Conservation (phyloP, 1,284 basidiomycete genomes). For the Calocybe gambosa region DNA sequence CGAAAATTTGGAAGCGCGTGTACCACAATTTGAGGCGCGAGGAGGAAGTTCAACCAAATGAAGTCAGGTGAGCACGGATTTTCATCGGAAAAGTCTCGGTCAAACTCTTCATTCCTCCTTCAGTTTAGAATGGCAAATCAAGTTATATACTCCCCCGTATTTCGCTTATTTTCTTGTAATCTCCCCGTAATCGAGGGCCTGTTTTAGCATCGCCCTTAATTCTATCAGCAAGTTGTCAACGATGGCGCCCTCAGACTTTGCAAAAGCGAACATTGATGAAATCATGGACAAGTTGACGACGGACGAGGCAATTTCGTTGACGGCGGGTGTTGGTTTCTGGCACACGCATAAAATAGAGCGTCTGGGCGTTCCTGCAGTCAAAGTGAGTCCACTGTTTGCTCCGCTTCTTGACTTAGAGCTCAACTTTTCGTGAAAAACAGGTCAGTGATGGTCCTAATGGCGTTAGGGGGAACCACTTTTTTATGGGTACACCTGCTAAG, state of each 20-base stretch:
- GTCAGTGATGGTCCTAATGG: conserved; percentile 75
- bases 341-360: conserved; percentile 62
- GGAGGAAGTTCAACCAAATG: too few relatives aligned
- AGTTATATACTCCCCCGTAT: too few relatives aligned
- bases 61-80: too few relatives aligned
- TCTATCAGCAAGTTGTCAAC: conserved; percentile 3
- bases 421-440: too few relatives aligned
- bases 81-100: too few relatives aligned
- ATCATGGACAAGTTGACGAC: conserved; percentile 61
- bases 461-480: conserved; percentile 54
- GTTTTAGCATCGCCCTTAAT: too few relatives aligned
- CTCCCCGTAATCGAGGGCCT: too few relatives aligned
- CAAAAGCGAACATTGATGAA: conserved; percentile 52
- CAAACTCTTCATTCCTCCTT: too few relatives aligned
- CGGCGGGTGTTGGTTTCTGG: conserved; percentile 73
- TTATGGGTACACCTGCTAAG: conserved; percentile 60
- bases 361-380: conserved; percentile 65
- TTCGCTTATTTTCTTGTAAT: not conserved
- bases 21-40: too few relatives aligned
- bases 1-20: too few relatives aligned
- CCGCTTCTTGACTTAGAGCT: too few relatives aligned
- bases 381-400: conserved; percentile 33
- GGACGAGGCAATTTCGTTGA: conserved; percentile 65
- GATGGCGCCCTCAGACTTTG: conserved; percentile 67
- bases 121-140: too few relatives aligned